Conservation (phyloP, 2,329 filamentous ascomycete species). For the Arthrocladium fulminans region DNA sequence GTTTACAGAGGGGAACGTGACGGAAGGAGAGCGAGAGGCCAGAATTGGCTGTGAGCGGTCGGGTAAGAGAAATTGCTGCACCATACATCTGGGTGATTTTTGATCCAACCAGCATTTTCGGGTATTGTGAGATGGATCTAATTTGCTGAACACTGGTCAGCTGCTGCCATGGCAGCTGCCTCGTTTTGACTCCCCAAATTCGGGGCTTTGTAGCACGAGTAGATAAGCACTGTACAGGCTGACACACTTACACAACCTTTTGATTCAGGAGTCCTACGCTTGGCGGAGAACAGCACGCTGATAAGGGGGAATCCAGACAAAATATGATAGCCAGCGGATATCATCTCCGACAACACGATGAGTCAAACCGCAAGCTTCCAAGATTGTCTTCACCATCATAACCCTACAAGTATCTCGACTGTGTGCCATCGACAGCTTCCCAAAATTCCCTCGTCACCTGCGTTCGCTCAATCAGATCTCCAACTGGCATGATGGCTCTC, state of each 20-base stretch:
- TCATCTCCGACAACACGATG: neutral
- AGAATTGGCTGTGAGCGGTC: slow-evolving; percentile 24
- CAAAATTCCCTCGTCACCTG: neutral
- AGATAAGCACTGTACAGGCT: no score
- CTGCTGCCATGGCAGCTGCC: neutral
- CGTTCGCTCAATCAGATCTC: neutral
- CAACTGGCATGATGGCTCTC: neutral
- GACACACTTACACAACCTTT: no score
- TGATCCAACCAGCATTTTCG: no score
- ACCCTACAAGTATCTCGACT: neutral
- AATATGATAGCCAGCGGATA: neutral
- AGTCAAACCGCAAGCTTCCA: neutral
- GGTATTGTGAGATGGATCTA: neutral
- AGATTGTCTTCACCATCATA: no score
- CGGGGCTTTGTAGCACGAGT: no score
- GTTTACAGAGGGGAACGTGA: slow-evolving; percentile 25
- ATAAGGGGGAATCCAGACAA: no score
- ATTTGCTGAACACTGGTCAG: neutral
- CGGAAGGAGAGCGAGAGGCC: slow-evolving; percentile 22
- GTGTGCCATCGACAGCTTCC: neutral
- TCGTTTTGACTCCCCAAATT: neutral
- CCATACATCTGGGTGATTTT: no score
- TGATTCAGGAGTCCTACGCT: no score
- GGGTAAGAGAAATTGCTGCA: no score
- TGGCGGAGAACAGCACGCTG: no score